phyloP scores from a whole-genome alignment of 805 yeast genomes.

The Ogataea ganodermae region DNA sequence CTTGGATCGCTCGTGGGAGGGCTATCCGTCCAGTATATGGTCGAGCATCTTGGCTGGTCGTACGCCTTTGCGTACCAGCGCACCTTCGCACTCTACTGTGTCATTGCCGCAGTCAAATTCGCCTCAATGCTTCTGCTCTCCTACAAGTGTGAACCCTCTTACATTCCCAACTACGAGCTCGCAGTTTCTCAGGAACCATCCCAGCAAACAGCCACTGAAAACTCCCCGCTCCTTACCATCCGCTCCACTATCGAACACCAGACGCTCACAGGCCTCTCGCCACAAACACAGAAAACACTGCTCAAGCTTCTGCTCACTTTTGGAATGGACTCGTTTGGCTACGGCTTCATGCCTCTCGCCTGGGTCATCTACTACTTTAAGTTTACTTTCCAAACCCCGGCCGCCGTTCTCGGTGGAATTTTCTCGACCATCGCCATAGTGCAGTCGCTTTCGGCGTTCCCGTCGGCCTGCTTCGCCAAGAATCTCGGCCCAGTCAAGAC shows the following conservation, averaged over 20 bases:
- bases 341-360: constrained; percentile 84
- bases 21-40: constrained; percentile 48
- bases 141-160: constrained; percentile 50
- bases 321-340: constrained; percentile 84
- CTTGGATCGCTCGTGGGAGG: constrained; percentile 72
- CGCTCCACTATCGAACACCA: constrained; percentile 25
- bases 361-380: constrained; percentile 87
- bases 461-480: constrained; percentile 72
- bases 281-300: constrained; percentile 45
- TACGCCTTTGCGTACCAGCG: constrained; percentile 51
- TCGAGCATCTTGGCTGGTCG: constrained; percentile 35
- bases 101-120: constrained; percentile 54
- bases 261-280: constrained; percentile 41
- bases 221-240: constrained; percentile 21
- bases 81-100: constrained; percentile 58
- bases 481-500: constrained; percentile 77
- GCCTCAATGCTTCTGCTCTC: constrained; percentile 52
- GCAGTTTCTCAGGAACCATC: constrained; percentile 1
- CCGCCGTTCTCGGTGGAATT: constrained; percentile 63
- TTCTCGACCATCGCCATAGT: constrained; percentile 65
- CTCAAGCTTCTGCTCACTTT: constrained; percentile 58
- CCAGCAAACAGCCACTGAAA: constrained; percentile 10
- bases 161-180: constrained; percentile 27
- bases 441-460: constrained; percentile 70
- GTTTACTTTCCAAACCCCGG: constrained; percentile 51